Percentiles rank a stretch among this genome's conserved stretches.
phyloP scores from a whole-genome alignment of 2,329 filamentous ascomycete genomes.

The Pestalotiopsis sp. region DNA sequence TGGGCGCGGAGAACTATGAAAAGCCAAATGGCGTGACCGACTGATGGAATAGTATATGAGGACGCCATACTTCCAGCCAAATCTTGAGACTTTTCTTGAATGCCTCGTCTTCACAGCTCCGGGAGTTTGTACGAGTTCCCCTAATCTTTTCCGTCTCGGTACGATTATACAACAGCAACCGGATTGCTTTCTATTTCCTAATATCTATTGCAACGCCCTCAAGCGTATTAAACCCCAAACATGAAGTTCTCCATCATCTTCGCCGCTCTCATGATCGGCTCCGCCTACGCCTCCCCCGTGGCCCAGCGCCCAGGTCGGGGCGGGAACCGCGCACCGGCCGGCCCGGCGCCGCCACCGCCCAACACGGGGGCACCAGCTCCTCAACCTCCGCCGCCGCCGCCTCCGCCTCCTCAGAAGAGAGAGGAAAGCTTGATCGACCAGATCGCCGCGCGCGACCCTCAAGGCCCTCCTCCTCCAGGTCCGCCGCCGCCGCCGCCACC shows the following conservation, averaged over 20 bases:
- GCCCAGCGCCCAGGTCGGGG: background rate
- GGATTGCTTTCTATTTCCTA: background rate
- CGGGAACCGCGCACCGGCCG: background rate
- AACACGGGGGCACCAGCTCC: background rate
- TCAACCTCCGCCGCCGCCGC: background rate
- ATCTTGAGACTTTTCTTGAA: background rate
- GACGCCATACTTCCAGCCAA: background rate
- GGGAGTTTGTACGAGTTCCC: background rate
- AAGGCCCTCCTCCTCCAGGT: background rate
- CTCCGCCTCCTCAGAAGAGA: background rate
- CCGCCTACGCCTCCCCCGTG: constrained; percentile 12
- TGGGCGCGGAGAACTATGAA: background rate
- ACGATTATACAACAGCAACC: background rate
- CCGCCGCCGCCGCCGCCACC: background rate
- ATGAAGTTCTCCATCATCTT: constrained; percentile 17
- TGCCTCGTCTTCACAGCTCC: background rate
- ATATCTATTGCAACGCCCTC: background rate
- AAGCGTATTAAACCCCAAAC: no score
- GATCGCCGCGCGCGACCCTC: background rate
- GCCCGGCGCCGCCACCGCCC: background rate
- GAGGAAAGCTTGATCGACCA: background rate
- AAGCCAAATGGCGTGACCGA: background rate
- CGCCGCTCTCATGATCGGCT: constrained; percentile 15
- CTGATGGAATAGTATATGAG: background rate
- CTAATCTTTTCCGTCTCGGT: background rate